Percentiles rank a stretch among this genome's conserved stretches.
phyloP scores from a whole-genome alignment of 805 yeast species.

The Phaffomyces thermotolerans region DNA sequence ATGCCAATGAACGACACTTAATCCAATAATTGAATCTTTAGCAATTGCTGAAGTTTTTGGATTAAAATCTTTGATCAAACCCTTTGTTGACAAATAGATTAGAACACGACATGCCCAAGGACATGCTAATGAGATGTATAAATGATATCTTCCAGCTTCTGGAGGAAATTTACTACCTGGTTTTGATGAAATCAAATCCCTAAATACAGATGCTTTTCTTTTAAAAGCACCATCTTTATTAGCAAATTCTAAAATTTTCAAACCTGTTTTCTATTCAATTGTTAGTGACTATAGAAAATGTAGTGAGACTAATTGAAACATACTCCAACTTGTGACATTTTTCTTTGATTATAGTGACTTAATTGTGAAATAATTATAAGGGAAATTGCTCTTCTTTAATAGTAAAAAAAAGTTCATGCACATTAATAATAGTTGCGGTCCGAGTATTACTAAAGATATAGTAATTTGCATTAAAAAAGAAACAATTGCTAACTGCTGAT shows the following conservation, averaged over 20 bases:
- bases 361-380: not conserved
- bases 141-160: conserved; percentile 75
- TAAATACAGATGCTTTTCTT: conserved; percentile 49
- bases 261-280: conserved; percentile 12
- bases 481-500: too few relatives aligned
- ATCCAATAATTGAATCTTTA: conserved; percentile 42
- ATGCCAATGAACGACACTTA: conserved; percentile 86
- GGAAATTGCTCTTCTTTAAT: too few relatives aligned
- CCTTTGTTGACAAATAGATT: conserved; percentile 67
- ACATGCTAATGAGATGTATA: conserved; percentile 83
- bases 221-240: conserved; percentile 48
- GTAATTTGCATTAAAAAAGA: too few relatives aligned
- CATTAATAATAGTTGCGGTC: too few relatives aligned
- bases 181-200: conserved; percentile 52
- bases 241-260: conserved; percentile 44
- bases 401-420: too few relatives aligned
- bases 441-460: too few relatives aligned
- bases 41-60: conserved; percentile 23
- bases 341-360: not conserved
- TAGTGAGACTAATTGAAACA: not conserved
- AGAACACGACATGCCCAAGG: conserved; percentile 93
- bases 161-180: conserved; percentile 62
- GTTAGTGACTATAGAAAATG: conserved; percentile 1
- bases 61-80: conserved; percentile 42
- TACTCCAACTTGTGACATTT: conserved; percentile 11